Evolutionary conservation across 208 protist species (phyloP).

Genomic region (Leishmania turanica): DNA sequence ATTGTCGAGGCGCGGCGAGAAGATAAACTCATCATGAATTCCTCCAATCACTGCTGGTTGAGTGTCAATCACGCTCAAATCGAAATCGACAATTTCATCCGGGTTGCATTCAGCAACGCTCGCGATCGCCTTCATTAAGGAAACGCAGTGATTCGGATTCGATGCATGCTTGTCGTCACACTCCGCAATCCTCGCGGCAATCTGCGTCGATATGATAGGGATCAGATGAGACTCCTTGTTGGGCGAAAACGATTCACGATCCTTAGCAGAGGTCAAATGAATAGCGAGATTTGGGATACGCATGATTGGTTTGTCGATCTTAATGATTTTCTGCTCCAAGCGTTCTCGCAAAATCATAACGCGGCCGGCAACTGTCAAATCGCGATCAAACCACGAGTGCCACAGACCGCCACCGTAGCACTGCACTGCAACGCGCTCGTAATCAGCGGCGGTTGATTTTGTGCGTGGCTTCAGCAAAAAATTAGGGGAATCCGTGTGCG

Average conservation of each 20-base stretch:
- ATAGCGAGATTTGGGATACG: slow-evolving; percentile 97
- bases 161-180: slow-evolving; percentile 13
- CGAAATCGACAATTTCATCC: slow-evolving; percentile 95
- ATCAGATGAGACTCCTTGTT: slow-evolving; percentile 96
- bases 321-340: slow-evolving; percentile 63
- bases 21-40: slow-evolving; percentile 95
- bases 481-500: slow-evolving; percentile 98
- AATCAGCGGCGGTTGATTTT: slow-evolving; percentile 33
- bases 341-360: slow-evolving; percentile 54
- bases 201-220: slow-evolving; percentile 86
- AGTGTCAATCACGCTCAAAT: slow-evolving; percentile 95
- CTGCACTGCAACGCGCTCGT: slow-evolving; percentile 75
- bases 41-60: slow-evolving; percentile 93
- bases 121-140: slow-evolving; percentile 81
- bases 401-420: slow-evolving; percentile 90
- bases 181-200: slow-evolving; percentile 32
- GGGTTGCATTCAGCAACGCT: slow-evolving; percentile 51
- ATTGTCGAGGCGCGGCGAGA: slow-evolving; percentile 96
- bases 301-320: slow-evolving; percentile 92
- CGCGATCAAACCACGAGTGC: slow-evolving; percentile 93
- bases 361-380: slow-evolving; percentile 86
- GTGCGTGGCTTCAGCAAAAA: slow-evolving; percentile 82
- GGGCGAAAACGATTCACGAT: slow-evolving; percentile 89
- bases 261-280: slow-evolving; percentile 87
- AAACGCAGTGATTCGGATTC: slow-evolving; percentile 53